Base-by-base conservation (phyloP, 306 rosid species). In the Fragaria vesca region DNA sequence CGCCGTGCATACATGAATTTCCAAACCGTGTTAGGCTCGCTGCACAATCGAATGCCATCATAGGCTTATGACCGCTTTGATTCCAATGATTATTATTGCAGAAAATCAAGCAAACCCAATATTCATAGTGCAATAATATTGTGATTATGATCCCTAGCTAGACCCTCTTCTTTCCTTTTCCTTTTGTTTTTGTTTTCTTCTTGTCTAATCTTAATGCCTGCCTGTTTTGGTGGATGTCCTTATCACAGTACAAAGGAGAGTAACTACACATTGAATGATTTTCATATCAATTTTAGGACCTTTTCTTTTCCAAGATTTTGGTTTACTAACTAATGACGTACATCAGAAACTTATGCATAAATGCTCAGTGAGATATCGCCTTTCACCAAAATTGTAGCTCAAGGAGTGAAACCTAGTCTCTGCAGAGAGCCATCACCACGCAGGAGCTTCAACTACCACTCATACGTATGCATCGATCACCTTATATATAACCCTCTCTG, bases 361-460 rank as follows among this genome's bases (percentile, higher is more conserved):
- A 17, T 65, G 45, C 5, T 0, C 46, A 65, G 42, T 65, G 45
- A 7, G 69, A 36, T 65, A 34, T 34, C 45, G 8, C 48, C 71
- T 38, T 38, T 66, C 47, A 38, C 48, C 48, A 38, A 38, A 30
- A 2, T 73, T 55, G 50, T 38, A 21, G 76, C 24, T 18, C 15
- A 2, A 48, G 43, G 15, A 42, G 12, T 63, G 21, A 63, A 52
- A 52, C 51, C 40, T 7, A 34, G 50, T 47, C 48, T 46, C 50
- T 66, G 26, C 16, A 38, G 28, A 66, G 4, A 66, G 10, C 11
- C 70, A 13, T 20, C 16, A 20, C 11, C 30, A 18, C 48, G 71
- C 71, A 66, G 50, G 5, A 63, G 69, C 16, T 15, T 51, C 40
- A 13, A 57, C 51, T 65, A 76, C 72, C 71, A 47, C 32, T 45